Conservation (phyloP, 305 asterid species). For the Solanum hybrid region DNA sequence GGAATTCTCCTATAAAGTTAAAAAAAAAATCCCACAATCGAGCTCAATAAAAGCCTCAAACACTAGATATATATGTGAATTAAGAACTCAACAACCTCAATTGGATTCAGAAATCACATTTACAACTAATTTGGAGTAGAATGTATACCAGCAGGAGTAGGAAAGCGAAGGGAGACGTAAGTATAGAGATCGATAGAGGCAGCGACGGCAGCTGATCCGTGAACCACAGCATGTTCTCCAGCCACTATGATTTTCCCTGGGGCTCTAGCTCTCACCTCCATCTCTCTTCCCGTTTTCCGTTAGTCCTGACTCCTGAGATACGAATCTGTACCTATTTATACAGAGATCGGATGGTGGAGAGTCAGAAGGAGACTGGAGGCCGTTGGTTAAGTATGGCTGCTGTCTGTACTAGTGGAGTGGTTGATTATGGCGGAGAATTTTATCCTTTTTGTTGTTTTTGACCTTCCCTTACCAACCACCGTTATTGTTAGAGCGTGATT, state of each 20-base stretch:
- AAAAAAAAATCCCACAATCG: neutral
- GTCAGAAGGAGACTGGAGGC: neutral
- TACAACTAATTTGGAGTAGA: neutral
- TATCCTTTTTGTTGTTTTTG: neutral
- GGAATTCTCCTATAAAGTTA: neutral
- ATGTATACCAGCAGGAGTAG: slow-evolving; percentile 59
- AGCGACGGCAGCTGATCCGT: slow-evolving; percentile 93
- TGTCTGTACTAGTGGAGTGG: neutral
- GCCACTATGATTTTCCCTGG: slow-evolving; percentile 93
- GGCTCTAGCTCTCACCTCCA: slow-evolving; percentile 97
- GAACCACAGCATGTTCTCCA: slow-evolving; percentile 98
- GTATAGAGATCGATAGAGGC: slow-evolving; percentile 93
- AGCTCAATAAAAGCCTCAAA: neutral
- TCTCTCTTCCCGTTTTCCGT: neutral
- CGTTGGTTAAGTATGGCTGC: neutral
- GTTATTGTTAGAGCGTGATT: neutral
- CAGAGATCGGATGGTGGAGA: neutral
- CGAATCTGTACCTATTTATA: neutral
- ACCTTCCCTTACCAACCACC: neutral
- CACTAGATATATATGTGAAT: neutral
- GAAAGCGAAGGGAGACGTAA: slow-evolving; percentile 71
- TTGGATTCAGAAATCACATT: neutral
- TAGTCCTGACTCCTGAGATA: neutral
- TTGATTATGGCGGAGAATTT: neutral
- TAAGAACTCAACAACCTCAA: neutral